Evolutionary conservation across 2,329 filamentous ascomycete species (phyloP), one percentile per base, ranked within the genome.

Genomic region (Fusarium dlaminii): DNA sequence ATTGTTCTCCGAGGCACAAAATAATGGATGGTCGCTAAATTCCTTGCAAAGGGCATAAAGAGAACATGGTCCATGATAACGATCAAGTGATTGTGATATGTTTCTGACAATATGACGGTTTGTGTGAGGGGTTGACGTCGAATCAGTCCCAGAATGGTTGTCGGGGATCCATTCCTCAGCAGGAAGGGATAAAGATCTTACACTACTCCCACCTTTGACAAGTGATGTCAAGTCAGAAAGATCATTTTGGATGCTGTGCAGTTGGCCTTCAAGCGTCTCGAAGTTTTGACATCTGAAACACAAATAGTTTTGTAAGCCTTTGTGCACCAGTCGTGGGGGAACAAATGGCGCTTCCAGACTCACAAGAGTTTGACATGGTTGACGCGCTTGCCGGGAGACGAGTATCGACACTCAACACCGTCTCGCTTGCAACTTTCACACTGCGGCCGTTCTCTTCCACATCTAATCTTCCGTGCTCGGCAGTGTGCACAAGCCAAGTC

Each of bases 371-470:
- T 79, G 59, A 79, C 77, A 42, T 79, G 77, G 45, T 79, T 79
- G 63, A 79, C 76, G 13, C 77, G 77, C 56, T 79, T 79, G 14
- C 77, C 77, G 12, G 77, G 77, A 9, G 77, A 79, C 34, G 77
- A 79, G 65, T 79, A 79, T 63, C 77, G 68, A 57, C 77, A 79
- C 14, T 79, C 77, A n/a, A 78, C 77, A 36, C 77, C 77, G 42
- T 79, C 77, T 66, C 77, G 66, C 57, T 79, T 78, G 57, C 77
- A 79, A 45, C 77, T 79, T 67, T 79, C 77, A 55, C 77, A 79
- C 24, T 79, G 77, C 27, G 77, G 77, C 18, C 77, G 75, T 45
- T 79, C 77, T 45, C 77, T 71, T 9, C 77, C 77, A 37, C 77
- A 79, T 32, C 77, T 72, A 27, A 79, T 79, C 65, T 79, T 79